phyloP scores from a whole-genome alignment of 1,139 yeast genomes.

The Starmera stellimalicola region DNA sequence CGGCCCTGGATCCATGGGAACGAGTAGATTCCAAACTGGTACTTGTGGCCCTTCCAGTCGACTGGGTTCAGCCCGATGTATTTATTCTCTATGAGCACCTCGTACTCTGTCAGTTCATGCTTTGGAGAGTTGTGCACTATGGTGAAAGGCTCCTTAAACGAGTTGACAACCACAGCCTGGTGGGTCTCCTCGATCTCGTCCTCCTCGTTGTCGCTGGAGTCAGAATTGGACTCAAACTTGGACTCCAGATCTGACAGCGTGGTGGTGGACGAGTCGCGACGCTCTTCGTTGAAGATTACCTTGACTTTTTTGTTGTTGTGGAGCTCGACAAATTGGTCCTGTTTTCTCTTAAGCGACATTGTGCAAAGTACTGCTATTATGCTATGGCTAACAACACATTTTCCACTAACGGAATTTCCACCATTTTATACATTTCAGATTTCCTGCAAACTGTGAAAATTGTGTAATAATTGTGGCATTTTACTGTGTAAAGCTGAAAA shows the following conservation, averaged over 20 bases:
- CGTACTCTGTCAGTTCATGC: constrained; percentile 22
- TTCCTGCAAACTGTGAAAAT: too few relatives aligned
- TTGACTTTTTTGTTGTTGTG: constrained; percentile 1
- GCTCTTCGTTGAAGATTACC: constrained; percentile 1
- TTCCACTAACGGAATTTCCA: too few relatives aligned
- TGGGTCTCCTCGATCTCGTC: constrained; percentile 6
- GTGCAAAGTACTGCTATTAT: too few relatives aligned
- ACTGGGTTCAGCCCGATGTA: constrained; percentile 38
- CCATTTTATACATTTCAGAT: too few relatives aligned
- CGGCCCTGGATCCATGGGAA: constrained; percentile 44
- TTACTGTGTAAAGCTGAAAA: too few relatives aligned
- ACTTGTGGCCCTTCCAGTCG: constrained; percentile 43
- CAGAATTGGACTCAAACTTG: background rate
- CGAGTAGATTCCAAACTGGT: constrained; percentile 35
- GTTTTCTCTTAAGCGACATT: constrained; percentile 6
- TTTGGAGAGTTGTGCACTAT: constrained; percentile 15
- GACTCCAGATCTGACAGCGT: background rate
- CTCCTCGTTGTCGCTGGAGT: background rate
- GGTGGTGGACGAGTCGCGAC: background rate
- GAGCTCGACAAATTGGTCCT: constrained; percentile 1
- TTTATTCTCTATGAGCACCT: constrained; percentile 30
- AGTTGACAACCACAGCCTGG: constrained; percentile 20
- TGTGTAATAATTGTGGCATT: too few relatives aligned
- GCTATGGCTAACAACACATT: too few relatives aligned
- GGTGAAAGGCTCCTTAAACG: constrained; percentile 21